Percentiles rank a stretch among this genome's conserved stretches.
Evolutionary conservation across 2,329 filamentous ascomycete genomes (phyloP).

Genomic region (Colletotrichum orbiculare): DNA sequence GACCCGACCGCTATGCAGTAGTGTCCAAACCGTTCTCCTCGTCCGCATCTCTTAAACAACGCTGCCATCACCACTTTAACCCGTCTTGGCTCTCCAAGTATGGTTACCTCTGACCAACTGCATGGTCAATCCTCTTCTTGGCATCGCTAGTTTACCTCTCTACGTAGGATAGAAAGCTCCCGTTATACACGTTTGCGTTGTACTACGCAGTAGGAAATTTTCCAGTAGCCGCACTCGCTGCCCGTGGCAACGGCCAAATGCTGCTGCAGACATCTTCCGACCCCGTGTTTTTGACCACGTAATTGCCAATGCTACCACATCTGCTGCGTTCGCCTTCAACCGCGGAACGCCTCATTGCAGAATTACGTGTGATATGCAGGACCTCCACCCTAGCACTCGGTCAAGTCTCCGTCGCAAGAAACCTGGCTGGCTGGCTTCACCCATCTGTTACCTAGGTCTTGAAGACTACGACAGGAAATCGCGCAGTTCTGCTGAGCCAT

Average conservation of each 20-base stretch:
- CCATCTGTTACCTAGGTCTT: constrained; percentile 13
- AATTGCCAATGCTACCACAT: constrained; percentile 23
- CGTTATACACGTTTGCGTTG: no score
- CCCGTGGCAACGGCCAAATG: constrained; percentile 5
- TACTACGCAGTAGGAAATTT: no score
- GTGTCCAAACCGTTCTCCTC: not conserved
- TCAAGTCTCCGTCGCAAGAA: constrained; percentile 8
- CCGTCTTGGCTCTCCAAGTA: constrained; percentile 15
- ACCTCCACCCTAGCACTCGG: constrained; percentile 3
- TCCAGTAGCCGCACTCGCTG: not conserved
- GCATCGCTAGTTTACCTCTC: no score
- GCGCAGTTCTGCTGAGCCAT: not conserved
- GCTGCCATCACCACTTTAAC: constrained; percentile 6
- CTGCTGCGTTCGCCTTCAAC: constrained; percentile 20
- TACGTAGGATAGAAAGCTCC: no score
- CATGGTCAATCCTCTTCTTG: not conserved
- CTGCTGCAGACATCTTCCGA: constrained; percentile 29
- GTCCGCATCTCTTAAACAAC: constrained; percentile 7
- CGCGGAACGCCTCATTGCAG: not conserved
- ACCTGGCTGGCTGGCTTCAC: not conserved
- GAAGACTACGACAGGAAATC: not conserved
- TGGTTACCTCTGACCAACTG: not conserved
- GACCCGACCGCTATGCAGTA: constrained; percentile 4
- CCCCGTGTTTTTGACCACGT: constrained; percentile 16
- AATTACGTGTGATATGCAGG: no score